A percentile compares a stretch with the other conserved stretches of the same genome.
phyloP scores from a whole-genome alignment of 495 filamentous ascomycete genomes.

The Penicillium cataractarum region DNA sequence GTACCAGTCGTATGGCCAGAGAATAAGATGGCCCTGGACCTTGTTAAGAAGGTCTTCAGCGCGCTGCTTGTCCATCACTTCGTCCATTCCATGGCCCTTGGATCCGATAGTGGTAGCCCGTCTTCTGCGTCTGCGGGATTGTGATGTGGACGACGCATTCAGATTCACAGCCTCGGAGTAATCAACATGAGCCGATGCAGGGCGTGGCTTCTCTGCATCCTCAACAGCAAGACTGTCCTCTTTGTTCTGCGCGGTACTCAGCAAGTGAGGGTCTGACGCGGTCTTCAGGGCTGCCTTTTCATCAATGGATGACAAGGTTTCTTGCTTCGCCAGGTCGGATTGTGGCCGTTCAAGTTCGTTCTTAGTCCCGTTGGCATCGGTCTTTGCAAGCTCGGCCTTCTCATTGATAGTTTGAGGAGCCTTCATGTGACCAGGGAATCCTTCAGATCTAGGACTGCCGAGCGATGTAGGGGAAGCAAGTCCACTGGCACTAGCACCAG shows the following conservation, averaged over 20 bases:
- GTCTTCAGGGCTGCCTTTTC: slow-evolving; percentile 49
- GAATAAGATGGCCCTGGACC: slow-evolving; percentile 85
- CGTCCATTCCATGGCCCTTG: slow-evolving; percentile 68
- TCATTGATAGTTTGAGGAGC: slow-evolving; percentile 32
- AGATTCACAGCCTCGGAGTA: slow-evolving; percentile 55
- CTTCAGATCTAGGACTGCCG: slow-evolving; percentile 27
- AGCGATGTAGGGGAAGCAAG: slow-evolving; percentile 28
- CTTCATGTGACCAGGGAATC: slow-evolving; percentile 25
- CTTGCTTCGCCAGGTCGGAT: slow-evolving; percentile 32
- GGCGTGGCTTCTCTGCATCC: slow-evolving; percentile 38
- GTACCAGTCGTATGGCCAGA: slow-evolving; percentile 93
- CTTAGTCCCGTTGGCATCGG: slow-evolving; percentile 7
- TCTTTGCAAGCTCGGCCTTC: slow-evolving; percentile 22
- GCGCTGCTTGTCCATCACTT: slow-evolving; percentile 69
- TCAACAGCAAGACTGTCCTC: slow-evolving; percentile 33
- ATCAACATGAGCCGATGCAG: slow-evolving; percentile 43
- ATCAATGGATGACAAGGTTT: slow-evolving; percentile 36
- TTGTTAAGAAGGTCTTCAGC: slow-evolving; percentile 80
- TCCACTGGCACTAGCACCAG: slow-evolving; percentile 26
- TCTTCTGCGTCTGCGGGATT: slow-evolving; percentile 59
- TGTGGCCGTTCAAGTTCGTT: slow-evolving; percentile 26
- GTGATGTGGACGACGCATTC: slow-evolving; percentile 35
- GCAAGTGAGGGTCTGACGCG: slow-evolving; percentile 28
- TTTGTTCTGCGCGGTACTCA: slow-evolving; percentile 22
- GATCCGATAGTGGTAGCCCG: slow-evolving; percentile 77